Base-by-base conservation (phyloP, 257 asterid genomes). In the Forsythia suspensa region DNA sequence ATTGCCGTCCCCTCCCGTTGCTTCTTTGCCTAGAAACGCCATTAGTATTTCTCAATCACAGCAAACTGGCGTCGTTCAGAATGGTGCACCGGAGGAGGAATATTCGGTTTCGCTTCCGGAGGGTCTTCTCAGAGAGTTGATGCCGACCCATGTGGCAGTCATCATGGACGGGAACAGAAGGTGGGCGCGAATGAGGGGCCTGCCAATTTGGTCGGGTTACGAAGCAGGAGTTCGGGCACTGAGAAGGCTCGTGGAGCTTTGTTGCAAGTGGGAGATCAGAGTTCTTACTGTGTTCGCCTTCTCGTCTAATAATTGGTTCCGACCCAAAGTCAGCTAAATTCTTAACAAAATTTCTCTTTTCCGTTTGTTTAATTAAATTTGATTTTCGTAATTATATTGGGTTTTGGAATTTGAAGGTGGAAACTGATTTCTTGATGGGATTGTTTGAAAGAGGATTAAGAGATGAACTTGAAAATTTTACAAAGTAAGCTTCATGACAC, bases 201-300 rank as follows among this genome's bases (percentile, higher is more conserved):
- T 87, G 70, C 86, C 93, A 0, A 44, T 72, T 37, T 84, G 68
- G 24, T 75, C 73, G 37, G 96, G 96, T 29, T 84, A 92, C 51
- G 90, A 87, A 77, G 92, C 90, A 0, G 96, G 94, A 5, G 37
- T 76, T 13, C 84, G 85, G 79, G 80, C 91, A n/a, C 44, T 92
- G 41, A 85, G 82, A 83, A 71, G 70, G 65, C 4, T 79, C 11
- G 82, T 86, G 29, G 88, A 83, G 57, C 88, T 92, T 20, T 92
- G 86, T 74, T 77, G 89, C 81, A 46, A 86, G 0, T 89, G 84
- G 91, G 87, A 84, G 72, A 86, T 92, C 15, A 75, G 72, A 59
- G 94, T 86, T 74, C 91, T 91, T 7, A 92, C 97, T 1, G 90
- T 90, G 1, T 89, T 91, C 76, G 94, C 91, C 0, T 91, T 92